Percentiles rank a stretch among this genome's conserved stretches.
Conservation (phyloP, 164 flowering plant species). For the Santalum album region DNA sequence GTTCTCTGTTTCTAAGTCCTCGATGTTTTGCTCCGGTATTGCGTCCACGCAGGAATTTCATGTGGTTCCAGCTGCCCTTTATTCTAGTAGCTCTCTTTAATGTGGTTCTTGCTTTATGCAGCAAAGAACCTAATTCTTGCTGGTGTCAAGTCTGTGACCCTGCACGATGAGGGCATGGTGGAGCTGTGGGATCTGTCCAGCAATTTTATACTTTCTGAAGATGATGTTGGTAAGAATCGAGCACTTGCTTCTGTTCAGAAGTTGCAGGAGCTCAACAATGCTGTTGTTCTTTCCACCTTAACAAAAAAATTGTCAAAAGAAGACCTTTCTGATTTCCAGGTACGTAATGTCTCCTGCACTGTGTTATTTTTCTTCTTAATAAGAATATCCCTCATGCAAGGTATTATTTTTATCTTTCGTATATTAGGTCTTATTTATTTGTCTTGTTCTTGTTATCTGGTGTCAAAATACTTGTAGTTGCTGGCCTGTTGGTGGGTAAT, state of each 20-base stretch:
- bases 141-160: slow-evolving; percentile 4
- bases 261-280: slow-evolving; percentile 6
- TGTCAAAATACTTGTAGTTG: no score
- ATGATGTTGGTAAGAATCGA: slow-evolving; percentile 3
- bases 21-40: no score
- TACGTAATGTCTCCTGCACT: not conserved
- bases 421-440: no score
- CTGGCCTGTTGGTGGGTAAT: no score
- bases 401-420: no score
- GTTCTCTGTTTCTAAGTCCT: no score
- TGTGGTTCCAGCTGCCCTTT: not conserved
- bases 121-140: slow-evolving; percentile 4
- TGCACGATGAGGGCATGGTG: slow-evolving; percentile 4
- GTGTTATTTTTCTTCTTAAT: not conserved
- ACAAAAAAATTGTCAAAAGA: not conserved
- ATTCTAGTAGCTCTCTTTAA: not conserved
- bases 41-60: not conserved
- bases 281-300: not conserved
- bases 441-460: no score
- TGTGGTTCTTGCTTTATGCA: not conserved
- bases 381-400: no score
- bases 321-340: not conserved
- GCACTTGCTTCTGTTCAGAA: slow-evolving; percentile 7
- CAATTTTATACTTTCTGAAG: slow-evolving; percentile 3
- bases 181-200: slow-evolving; percentile 4